These are phyloP conservation scores for Ascochyta koolunga DNA, from an alignment of 2,329 filamentous ascomycete genomes.

Conservation along the genomic window DNA sequence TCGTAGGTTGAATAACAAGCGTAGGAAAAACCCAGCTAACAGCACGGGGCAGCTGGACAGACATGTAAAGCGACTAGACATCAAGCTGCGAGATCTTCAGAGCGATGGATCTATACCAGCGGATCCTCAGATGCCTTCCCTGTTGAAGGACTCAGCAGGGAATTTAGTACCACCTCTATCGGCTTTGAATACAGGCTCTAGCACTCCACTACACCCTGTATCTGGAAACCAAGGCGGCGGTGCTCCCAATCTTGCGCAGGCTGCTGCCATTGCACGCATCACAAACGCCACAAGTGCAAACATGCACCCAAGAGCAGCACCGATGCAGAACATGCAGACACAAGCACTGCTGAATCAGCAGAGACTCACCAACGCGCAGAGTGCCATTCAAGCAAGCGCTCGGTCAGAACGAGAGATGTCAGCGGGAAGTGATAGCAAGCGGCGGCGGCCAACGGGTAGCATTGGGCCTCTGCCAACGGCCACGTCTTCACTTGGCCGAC, in stretches of 20 bases:
- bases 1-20: slow-evolving; percentile 54
- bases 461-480: slow-evolving; percentile 59
- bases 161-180: slow-evolving; percentile 58
- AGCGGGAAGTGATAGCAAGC: slow-evolving; percentile 62
- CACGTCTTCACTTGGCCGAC: slow-evolving; percentile 62
- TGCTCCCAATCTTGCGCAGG: slow-evolving; percentile 58
- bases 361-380: slow-evolving; percentile 44
- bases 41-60: slow-evolving; percentile 57
- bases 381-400: slow-evolving; percentile 37
- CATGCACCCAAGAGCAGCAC: slow-evolving; percentile 34
- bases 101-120: slow-evolving; percentile 64
- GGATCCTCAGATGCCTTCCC: slow-evolving; percentile 65
- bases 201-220: slow-evolving; percentile 60
- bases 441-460: slow-evolving; percentile 61
- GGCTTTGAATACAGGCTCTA: slow-evolving; percentile 51
- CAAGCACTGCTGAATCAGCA: slow-evolving; percentile 47
- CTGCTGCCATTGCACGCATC: slow-evolving; percentile 55
- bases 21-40: slow-evolving; percentile 16
- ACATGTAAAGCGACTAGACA: slow-evolving; percentile 67
- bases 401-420: slow-evolving; percentile 60
- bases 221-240: slow-evolving; percentile 62
- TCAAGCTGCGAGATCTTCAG: slow-evolving; percentile 65
- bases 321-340: slow-evolving; percentile 47
- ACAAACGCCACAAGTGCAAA: slow-evolving; percentile 43
- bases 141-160: slow-evolving; percentile 57